These are phyloP conservation scores for Chloroidium sp. DNA, from an alignment of 163 green algal genomes.

Conservation along the genomic window DNA sequence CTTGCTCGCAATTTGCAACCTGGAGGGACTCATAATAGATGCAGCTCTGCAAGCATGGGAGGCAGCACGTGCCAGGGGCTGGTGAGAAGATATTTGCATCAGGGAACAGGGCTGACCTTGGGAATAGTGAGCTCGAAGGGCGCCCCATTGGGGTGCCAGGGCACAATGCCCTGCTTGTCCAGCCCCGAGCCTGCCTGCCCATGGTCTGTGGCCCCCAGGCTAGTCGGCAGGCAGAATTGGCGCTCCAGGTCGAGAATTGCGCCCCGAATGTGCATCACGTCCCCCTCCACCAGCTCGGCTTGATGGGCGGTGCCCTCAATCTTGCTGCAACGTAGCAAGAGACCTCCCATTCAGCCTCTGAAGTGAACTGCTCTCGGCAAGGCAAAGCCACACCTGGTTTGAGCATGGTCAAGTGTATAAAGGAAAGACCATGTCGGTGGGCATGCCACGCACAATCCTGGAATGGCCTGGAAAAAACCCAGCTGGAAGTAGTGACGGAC, in stretches of 20 bases:
- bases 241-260: conserved; percentile 38
- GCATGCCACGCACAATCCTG: conserved; percentile 5
- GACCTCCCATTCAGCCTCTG: neutral
- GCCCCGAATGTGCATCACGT: conserved; percentile 37
- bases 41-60: no score
- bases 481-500: conserved; percentile 2
- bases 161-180: neutral
- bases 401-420: no score
- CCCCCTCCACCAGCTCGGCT: conserved; percentile 22
- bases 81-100: neutral
- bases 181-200: neutral
- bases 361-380: no score
- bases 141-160: neutral
- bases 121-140: neutral
- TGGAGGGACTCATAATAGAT: no score
- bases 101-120: neutral
- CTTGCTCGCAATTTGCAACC: no score
- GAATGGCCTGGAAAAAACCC: neutral
- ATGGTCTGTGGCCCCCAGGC: no score
- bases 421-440: neutral
- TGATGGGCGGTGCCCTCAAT: conserved; percentile 6
- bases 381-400: no score
- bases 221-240: conserved; percentile 9
- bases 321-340: neutral
- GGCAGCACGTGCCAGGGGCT: neutral